A percentile compares a stretch with the other conserved stretches of the same genome.
These are phyloP conservation scores for Rhizophagus clarus DNA, from an alignment of 192 early-diverging fungal species.

Conservation along the genomic window DNA sequence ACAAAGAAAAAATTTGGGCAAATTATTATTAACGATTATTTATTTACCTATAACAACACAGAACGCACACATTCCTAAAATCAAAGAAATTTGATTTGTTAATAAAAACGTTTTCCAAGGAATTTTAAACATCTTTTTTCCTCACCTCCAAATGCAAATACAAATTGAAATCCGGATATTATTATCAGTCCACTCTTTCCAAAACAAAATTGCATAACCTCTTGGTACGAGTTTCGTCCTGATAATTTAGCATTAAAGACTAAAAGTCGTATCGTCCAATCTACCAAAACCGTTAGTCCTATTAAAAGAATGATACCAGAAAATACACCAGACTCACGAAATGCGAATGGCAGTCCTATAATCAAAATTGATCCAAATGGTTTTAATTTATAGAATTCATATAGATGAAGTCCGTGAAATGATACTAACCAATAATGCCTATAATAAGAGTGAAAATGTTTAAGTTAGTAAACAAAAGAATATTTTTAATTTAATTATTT, in stretches of 20 bases:
- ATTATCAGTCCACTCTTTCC: conserved; percentile 73
- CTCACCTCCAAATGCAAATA: conserved; percentile 92
- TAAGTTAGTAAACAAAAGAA: neutral
- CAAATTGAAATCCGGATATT: conserved; percentile 89
- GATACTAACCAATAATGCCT: conserved; percentile 36
- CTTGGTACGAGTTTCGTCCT: conserved; percentile 81
- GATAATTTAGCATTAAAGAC: conserved; percentile 76
- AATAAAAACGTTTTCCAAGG: too few relatives aligned
- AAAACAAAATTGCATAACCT: conserved; percentile 79
- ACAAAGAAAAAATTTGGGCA: neutral
- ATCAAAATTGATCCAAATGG: neutral
- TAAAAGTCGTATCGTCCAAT: conserved; percentile 80
- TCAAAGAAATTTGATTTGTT: too few relatives aligned
- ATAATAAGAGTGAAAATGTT: neutral
- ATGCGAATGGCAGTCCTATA: conserved; percentile 84
- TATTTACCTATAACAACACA: conserved; percentile 32
- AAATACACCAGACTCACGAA: conserved; percentile 77
- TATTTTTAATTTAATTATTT: neutral
- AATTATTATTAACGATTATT: conserved; percentile 4
- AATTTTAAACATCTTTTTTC: conserved; percentile 14
- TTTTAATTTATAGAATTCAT: neutral
- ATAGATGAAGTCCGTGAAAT: neutral
- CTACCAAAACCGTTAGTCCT: conserved; percentile 55
- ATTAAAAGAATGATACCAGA: conserved; percentile 54
- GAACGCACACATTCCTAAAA: conserved; percentile 24